Evolutionary conservation across 352 stramenopile genomes (phyloP).

Genomic region (Phytophthora melonis): DNA sequence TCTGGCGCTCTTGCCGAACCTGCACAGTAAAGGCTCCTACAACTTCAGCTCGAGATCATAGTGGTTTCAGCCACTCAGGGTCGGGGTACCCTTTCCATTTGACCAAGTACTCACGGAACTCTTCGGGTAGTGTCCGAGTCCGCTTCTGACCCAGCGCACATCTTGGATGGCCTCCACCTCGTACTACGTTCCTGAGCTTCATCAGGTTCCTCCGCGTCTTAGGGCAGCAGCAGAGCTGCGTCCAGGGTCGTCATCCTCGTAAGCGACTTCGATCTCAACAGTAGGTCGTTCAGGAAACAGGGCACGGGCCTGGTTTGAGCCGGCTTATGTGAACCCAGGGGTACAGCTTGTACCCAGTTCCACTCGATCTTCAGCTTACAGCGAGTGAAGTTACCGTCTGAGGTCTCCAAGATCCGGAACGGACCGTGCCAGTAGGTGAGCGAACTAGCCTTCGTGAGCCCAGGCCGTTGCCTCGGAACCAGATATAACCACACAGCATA

Average conservation of each 20-base stretch:
- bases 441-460: background rate
- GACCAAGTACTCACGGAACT: constrained; percentile 1
- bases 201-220: background rate
- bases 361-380: background rate
- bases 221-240: background rate
- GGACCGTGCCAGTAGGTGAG: background rate
- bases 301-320: constrained; percentile 5
- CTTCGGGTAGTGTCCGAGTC: background rate
- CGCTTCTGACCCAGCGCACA: constrained; percentile 1
- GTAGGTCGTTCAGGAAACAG: too few relatives aligned
- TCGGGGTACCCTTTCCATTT: background rate
- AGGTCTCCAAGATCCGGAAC: background rate
- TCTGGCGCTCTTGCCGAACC: background rate
- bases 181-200: background rate
- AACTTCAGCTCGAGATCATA: too few relatives aligned
- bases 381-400: background rate
- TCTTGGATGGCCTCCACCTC: constrained; percentile 10
- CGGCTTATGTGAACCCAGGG: too few relatives aligned
- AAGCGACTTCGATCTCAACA: background rate
- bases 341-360: background rate
- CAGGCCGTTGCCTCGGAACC: background rate
- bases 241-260: constrained; percentile 2
- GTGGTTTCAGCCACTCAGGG: too few relatives aligned
- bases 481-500: background rate
- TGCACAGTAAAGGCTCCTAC: background rate